Percentiles rank a stretch among this genome's conserved stretches.
Conservation (phyloP, 73 alveolate genomes). For the Diophrys sp. region DNA sequence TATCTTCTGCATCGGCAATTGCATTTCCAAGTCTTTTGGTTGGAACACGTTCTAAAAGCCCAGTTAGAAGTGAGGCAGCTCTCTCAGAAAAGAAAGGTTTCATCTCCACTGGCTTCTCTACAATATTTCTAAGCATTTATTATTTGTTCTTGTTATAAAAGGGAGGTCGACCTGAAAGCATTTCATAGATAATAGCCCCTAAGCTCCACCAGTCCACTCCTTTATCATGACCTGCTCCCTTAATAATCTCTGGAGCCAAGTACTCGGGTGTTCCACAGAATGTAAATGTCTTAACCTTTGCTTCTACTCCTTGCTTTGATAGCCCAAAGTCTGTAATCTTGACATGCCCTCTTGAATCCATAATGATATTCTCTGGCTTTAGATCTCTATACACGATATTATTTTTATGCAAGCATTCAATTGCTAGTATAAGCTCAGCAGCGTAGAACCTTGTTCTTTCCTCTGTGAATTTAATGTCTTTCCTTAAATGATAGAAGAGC, state of each 20-base stretch:
- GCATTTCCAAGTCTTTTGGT: slow-evolving; percentile 57
- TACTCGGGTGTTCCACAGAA: slow-evolving; percentile 91
- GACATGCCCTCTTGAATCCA: slow-evolving; percentile 78
- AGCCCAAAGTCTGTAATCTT: slow-evolving; percentile 92
- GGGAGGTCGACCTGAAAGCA: slow-evolving; percentile 90
- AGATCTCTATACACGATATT: slow-evolving; percentile 88
- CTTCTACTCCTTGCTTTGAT: slow-evolving; percentile 78
- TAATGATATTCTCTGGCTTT: slow-evolving; percentile 90
- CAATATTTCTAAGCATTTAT: slow-evolving; percentile 56
- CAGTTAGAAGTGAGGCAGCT: slow-evolving; percentile 42
- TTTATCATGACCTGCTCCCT: slow-evolving; percentile 70
- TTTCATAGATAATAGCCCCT: slow-evolving; percentile 84
- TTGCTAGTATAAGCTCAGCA: slow-evolving; percentile 17
- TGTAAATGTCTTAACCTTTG: slow-evolving; percentile 20
- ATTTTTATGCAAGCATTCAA: slow-evolving; percentile 13
- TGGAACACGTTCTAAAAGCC: slow-evolving; percentile 54
- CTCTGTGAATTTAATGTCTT: slow-evolving; percentile 6
- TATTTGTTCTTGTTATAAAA: slow-evolving; percentile 75
- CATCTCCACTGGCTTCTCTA: slow-evolving; percentile 61
- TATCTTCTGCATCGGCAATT: slow-evolving; percentile 26
- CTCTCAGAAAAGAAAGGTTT: slow-evolving; percentile 45
- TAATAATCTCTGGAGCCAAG: slow-evolving; percentile 88
- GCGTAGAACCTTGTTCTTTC: slow-evolving; percentile 13
- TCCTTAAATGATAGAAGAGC: slow-evolving; percentile 51
- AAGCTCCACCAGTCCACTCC: slow-evolving; percentile 87